Conservation (phyloP, 352 stramenopile genomes). For the Poterioochromonas sp. region DNA sequence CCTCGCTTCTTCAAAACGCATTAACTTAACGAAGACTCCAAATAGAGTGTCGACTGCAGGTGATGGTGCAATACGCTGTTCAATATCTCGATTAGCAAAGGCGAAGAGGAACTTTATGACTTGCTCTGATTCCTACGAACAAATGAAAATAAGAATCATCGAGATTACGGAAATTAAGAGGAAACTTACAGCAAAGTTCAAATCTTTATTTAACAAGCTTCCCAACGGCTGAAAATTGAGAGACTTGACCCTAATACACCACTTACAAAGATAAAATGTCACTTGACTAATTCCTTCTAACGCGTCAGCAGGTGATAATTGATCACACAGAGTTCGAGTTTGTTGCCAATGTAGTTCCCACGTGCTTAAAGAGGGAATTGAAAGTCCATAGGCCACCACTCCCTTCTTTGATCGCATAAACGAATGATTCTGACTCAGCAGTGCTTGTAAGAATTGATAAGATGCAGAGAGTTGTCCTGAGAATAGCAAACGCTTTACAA, state of each 20-base stretch:
- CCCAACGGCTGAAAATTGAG: not conserved
- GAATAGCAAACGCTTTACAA: not conserved
- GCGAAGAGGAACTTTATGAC: not conserved
- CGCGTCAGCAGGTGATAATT: no score
- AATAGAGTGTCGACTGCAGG: constrained; percentile 2
- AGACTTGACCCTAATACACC: no score
- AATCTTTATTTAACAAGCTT: not conserved
- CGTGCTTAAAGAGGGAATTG: no score
- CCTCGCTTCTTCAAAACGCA: not conserved
- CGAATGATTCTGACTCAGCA: not conserved
- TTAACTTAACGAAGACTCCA: not conserved
- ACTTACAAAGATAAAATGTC: no score
- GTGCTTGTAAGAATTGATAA: not conserved
- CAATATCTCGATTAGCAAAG: not conserved
- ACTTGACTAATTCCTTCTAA: no score
- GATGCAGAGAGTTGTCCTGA: not conserved
- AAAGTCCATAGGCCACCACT: not conserved
- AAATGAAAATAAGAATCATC: not conserved
- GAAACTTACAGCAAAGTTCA: not conserved
- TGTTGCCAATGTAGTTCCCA: no score
- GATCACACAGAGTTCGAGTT: no score
- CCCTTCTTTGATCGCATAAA: not conserved
- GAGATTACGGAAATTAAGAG: not conserved
- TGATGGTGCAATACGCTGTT: not conserved
- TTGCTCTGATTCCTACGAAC: not conserved